A percentile compares a stretch with the other conserved stretches of the same genome.
Conservation (phyloP, 2,329 filamentous ascomycete genomes). For the Elsinoe arachidis region DNA sequence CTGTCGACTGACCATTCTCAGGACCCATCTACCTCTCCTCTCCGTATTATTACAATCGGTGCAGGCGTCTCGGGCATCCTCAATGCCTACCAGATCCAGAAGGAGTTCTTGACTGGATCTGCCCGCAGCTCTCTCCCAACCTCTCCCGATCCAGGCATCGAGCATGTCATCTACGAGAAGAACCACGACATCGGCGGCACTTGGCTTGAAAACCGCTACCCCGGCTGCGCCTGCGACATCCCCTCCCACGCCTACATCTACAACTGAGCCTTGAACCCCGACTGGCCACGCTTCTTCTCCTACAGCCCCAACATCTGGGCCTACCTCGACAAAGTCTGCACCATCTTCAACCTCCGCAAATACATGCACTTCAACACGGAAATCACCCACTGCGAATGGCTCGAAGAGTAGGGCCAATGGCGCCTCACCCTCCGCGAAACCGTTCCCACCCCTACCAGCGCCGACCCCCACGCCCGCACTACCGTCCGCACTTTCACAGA, state of each 20-base stretch:
- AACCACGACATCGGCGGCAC: slow-evolving; percentile 38
- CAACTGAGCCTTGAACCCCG: slow-evolving; percentile 36
- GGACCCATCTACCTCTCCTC: slow-evolving; percentile 34
- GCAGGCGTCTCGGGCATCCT: slow-evolving; percentile 41
- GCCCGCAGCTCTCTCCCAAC: neutral
- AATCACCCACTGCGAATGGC: slow-evolving; percentile 41
- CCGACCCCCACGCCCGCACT: slow-evolving; percentile 15
- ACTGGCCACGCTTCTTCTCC: slow-evolving; percentile 42
- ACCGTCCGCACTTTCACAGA: slow-evolving; percentile 34
- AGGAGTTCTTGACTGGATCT: slow-evolving; percentile 24
- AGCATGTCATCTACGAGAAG: slow-evolving; percentile 42
- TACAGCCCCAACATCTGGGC: slow-evolving; percentile 40
- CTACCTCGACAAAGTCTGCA: slow-evolving; percentile 42
- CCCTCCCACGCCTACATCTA: slow-evolving; percentile 39
- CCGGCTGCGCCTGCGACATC: slow-evolving; percentile 37
- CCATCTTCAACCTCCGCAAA: slow-evolving; percentile 41
- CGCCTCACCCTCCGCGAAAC: slow-evolving; percentile 39
- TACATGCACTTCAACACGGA: slow-evolving; percentile 46
- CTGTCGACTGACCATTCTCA: neutral
- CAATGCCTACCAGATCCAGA: slow-evolving; percentile 41
- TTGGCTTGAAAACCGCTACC: slow-evolving; percentile 38
- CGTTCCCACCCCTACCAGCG: slow-evolving; percentile 18
- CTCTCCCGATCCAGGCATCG: slow-evolving; percentile 24
- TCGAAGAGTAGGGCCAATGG: slow-evolving; percentile 43
- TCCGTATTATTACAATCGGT: slow-evolving; percentile 42